A percentile compares a stretch with the other conserved stretches of the same genome.
phyloP scores from a whole-genome alignment of 352 stramenopile genomes.

The Phytophthora europaea region DNA sequence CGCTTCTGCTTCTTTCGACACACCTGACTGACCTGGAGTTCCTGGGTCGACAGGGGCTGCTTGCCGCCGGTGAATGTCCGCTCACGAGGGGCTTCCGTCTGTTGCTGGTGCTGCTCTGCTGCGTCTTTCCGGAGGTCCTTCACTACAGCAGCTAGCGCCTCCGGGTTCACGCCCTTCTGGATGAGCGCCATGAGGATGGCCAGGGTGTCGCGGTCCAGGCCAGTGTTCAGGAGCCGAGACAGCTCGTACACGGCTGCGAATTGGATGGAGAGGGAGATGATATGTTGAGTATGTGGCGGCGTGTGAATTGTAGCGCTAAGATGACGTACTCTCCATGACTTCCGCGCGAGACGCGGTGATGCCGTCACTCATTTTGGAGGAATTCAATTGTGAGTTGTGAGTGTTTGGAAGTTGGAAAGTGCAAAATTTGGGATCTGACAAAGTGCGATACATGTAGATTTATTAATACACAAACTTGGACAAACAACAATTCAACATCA shows the following conservation, averaged over 20 bases:
- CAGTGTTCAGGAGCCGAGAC: constrained; percentile 91
- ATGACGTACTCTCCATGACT: constrained; percentile 66
- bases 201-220: constrained; percentile 90
- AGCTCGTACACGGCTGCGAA: constrained; percentile 89
- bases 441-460: too few relatives aligned
- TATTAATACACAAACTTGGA: too few relatives aligned
- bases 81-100: constrained; percentile 24
- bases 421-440: too few relatives aligned
- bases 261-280: neutral
- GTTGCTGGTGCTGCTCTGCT: constrained; percentile 34
- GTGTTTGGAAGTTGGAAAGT: too few relatives aligned
- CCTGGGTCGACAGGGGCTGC: constrained; percentile 55
- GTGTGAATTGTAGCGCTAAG: neutral
- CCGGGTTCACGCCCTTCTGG: constrained; percentile 92
- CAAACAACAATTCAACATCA: too few relatives aligned
- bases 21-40: constrained; percentile 80
- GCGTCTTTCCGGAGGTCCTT: constrained; percentile 90
- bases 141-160: constrained; percentile 90
- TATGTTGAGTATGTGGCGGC: neutral
- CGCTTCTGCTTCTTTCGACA: constrained; percentile 46
- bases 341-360: constrained; percentile 60
- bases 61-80: constrained; percentile 60
- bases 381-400: neutral
- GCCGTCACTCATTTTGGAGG: constrained; percentile 39
- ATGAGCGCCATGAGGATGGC: constrained; percentile 89